Conservation (phyloP, 305 asterid genomes). For the Fraxinus latifolia region DNA sequence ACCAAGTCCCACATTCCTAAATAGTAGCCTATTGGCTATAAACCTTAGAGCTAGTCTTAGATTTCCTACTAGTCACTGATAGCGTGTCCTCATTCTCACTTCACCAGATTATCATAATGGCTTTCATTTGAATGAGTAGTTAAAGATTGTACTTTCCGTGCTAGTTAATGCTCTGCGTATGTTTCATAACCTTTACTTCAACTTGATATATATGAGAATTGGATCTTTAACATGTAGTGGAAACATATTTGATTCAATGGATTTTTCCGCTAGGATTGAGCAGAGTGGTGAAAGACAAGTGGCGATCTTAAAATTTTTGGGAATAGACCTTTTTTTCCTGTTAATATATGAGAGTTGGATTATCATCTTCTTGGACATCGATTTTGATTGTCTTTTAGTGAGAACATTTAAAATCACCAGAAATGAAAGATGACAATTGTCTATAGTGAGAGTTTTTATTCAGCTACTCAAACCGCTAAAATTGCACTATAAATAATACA, state of each 20-base stretch:
- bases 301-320: neutral
- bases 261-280: neutral
- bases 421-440: neutral
- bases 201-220: neutral
- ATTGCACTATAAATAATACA: neutral
- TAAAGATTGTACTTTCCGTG: neutral
- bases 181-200: neutral
- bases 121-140: neutral
- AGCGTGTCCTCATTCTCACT: neutral
- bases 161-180: neutral
- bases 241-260: neutral
- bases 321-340: neutral
- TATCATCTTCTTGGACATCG: neutral
- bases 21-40: neutral
- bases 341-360: neutral
- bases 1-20: neutral
- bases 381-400: neutral
- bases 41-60: neutral
- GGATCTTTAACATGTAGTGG: neutral
- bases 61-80: neutral
- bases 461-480: neutral
- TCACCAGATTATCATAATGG: neutral
- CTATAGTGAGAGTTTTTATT: neutral
- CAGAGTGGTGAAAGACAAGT: neutral
- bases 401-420: neutral